Evolutionary conservation across 306 rosid genomes (phyloP), one percentile per base, ranked within the genome.

Genomic region (Nissolia schottii): DNA sequence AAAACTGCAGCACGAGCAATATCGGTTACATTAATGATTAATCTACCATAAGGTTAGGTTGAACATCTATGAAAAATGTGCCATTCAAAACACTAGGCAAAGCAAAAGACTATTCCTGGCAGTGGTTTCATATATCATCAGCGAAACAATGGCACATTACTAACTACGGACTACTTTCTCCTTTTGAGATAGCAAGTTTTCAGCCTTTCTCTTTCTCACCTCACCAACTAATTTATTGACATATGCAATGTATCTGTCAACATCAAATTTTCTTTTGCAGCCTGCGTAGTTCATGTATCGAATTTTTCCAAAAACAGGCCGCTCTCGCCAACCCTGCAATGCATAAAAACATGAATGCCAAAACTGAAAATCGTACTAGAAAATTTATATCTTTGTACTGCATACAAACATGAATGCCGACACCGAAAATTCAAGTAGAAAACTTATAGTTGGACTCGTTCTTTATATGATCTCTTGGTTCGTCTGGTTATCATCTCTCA

Each of bases 251-350:
- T 93, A 93, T 62, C 79, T 87, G 54, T 93, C 94, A 0, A 93
- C 97, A 20, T 89, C 90, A 74, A 90, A 91, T 86, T 93, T 93
- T 79, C 98, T 91, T 84, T 91, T 91, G 91, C 97, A 93, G 13
- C 98, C 96, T 38, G 88, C 97, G 40, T 74, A 89, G 75, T 91
- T 93, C 97, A 93, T 93, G 80, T 89, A 89, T 6, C 98, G 90
- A 62, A 93, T 91, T 85, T 93, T 93, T 72, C 98, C 98, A 32
- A 87, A 93, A 40, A 93, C 0, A 1, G 96, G 88, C 6, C 97
- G 85, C 81, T 91, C 97, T 70, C 73, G 71, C 98, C 97, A 93
- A 57, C 98, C 97, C 97, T 93, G 86, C 58, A 82, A 77, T 41
- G 25, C 77, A 32, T 6, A 12, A 15, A 35, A 6, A 56, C 48